Conservation (phyloP, 352 stramenopile species). For the Phytophthora colocasiae region DNA sequence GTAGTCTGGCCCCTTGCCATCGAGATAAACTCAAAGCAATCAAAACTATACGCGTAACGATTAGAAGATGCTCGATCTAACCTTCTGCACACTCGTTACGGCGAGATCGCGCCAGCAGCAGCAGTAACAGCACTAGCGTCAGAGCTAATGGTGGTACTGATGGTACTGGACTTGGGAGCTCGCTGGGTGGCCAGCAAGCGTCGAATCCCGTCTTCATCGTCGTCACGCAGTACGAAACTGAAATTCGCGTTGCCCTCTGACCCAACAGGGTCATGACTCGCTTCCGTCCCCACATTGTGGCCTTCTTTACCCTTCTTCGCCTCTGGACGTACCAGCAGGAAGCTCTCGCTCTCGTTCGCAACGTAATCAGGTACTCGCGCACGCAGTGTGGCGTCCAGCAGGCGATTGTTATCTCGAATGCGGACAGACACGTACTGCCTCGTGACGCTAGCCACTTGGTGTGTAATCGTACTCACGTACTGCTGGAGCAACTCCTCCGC, state of each 20-base stretch:
- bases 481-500: conserved; percentile 79
- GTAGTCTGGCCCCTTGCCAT: neutral
- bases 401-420: conserved; percentile 84
- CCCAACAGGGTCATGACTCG: conserved; percentile 5
- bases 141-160: conserved; percentile 34
- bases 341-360: conserved; percentile 70
- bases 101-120: conserved; percentile 29
- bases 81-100: conserved; percentile 2
- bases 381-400: conserved; percentile 78
- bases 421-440: conserved; percentile 81
- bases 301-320: conserved; percentile 37
- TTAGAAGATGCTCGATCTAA: no score
- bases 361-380: conserved; percentile 74
- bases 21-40: neutral
- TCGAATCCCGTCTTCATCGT: conserved; percentile 49
- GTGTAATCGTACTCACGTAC: conserved; percentile 86
- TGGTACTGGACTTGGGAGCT: conserved; percentile 21
- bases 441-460: conserved; percentile 85
- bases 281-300: conserved; percentile 19
- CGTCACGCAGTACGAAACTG: conserved; percentile 50
- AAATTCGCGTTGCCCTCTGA: conserved; percentile 15
- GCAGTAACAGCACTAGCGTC: conserved; percentile 44
- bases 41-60: no score
- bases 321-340: conserved; percentile 71
- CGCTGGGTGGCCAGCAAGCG: conserved; percentile 30